Percentiles rank a stretch among this genome's conserved stretches.
phyloP scores from a whole-genome alignment of 2,329 filamentous ascomycete genomes.

The Aspergillus tamarii region DNA sequence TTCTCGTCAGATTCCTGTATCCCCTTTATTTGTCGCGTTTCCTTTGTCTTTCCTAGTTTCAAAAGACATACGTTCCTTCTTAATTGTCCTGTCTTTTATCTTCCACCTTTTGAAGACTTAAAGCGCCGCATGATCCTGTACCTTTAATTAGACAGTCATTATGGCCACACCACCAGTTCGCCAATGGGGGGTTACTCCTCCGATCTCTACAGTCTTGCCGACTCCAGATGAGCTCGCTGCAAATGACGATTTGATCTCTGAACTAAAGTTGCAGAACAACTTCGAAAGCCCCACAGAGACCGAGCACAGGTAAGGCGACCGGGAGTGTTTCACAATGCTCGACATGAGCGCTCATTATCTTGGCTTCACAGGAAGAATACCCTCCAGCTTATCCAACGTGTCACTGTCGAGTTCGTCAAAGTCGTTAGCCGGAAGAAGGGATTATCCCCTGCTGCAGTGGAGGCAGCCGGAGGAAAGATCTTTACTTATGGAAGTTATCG shows the following conservation, averaged over 20 bases:
- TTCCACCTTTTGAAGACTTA: constrained; percentile 2
- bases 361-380: constrained; percentile 64
- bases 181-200: constrained; percentile 76
- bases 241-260: constrained; percentile 78
- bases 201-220: constrained; percentile 77
- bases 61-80: constrained; percentile 15
- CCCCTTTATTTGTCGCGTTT: neutral
- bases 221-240: constrained; percentile 75
- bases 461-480: constrained; percentile 85
- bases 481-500: constrained; percentile 97
- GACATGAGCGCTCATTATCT: constrained; percentile 12
- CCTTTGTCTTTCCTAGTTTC: neutral
- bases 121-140: constrained; percentile 19
- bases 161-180: constrained; percentile 44
- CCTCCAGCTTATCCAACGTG: constrained; percentile 73
- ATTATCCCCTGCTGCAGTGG: constrained; percentile 74
- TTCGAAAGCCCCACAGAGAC: constrained; percentile 86
- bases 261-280: constrained; percentile 86
- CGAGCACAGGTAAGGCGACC: constrained; percentile 67
- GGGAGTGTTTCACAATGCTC: neutral
- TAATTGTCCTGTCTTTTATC: constrained; percentile 8
- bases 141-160: constrained; percentile 14
- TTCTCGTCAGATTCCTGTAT: neutral
- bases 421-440: constrained; percentile 74
- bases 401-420: constrained; percentile 85